Conservation (phyloP, 2,329 filamentous ascomycete genomes). For the Monilinia fructigena region DNA sequence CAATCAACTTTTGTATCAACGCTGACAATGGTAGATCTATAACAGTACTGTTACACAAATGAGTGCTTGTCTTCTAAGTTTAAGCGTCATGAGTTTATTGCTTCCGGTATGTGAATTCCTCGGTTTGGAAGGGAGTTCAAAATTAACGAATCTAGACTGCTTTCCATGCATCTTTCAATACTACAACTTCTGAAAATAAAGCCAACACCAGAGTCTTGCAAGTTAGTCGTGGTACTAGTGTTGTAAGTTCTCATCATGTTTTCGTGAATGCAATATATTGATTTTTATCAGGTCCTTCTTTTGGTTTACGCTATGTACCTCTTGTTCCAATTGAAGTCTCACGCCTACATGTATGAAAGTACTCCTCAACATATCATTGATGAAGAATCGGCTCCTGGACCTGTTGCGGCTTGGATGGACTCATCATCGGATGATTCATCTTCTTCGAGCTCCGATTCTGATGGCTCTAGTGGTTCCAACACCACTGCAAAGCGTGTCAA, state of each 20-base stretch:
- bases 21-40: conserved; percentile 61
- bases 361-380: conserved; percentile 92
- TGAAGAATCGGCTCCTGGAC: conserved; percentile 82
- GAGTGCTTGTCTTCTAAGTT: conserved; percentile 87
- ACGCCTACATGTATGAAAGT: conserved; percentile 88
- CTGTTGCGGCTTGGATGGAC: conserved; percentile 78
- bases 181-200: conserved; percentile 44
- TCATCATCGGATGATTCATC: conserved; percentile 54
- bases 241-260: conserved; percentile 53
- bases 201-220: conserved; percentile 74
- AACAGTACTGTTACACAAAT: conserved; percentile 95
- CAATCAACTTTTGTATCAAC: too few species aligned
- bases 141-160: conserved; percentile 58
- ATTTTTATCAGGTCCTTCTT: conserved; percentile 60
- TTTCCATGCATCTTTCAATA: conserved; percentile 81
- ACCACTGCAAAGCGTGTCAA: conserved; percentile 75
- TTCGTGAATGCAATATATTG: background rate
- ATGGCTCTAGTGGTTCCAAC: conserved; percentile 63
- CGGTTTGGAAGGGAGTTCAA: too few species aligned
- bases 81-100: conserved; percentile 86
- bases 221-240: conserved; percentile 86
- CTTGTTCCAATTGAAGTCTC: conserved; percentile 87
- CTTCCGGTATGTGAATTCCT: conserved; percentile 61
- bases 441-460: conserved; percentile 68
- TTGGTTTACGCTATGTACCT: conserved; percentile 82